These are phyloP conservation scores for Amanita molliuscula DNA, from an alignment of 768 basidiomycete genomes.

Conservation along the genomic window DNA sequence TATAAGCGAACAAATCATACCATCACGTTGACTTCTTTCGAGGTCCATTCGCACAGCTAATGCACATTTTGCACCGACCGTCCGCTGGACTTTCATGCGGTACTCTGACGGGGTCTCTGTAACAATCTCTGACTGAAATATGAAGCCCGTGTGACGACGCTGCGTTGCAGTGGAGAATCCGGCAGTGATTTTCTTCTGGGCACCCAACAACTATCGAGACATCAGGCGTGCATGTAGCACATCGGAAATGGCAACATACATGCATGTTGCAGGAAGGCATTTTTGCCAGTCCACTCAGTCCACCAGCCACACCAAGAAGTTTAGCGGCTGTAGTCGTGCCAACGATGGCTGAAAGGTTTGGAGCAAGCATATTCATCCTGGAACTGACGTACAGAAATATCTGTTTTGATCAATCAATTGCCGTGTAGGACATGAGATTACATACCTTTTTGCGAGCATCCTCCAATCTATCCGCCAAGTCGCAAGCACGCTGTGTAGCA, in stretches of 20 bases:
- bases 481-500: conserved; percentile 77
- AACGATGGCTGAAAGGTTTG: conserved; percentile 96
- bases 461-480: conserved; percentile 81
- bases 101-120: conserved; percentile 82
- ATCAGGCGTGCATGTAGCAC: neutral
- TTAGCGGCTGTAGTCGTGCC: conserved; percentile 99
- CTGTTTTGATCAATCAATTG: conserved; percentile 24
- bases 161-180: conserved; percentile 87
- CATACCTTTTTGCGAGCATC: conserved; percentile 79
- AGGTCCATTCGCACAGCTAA: conserved; percentile 91
- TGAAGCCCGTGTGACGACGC: conserved; percentile 90
- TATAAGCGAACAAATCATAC: conserved; percentile 24
- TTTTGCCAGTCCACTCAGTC: conserved; percentile 80
- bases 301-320: conserved; percentile 93
- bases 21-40: conserved; percentile 74
- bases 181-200: conserved; percentile 84
- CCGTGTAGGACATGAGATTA: neutral
- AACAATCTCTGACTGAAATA: conserved; percentile 89
- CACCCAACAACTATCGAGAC: conserved; percentile 70
- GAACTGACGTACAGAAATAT: conserved; percentile 99
- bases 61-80: conserved; percentile 85
- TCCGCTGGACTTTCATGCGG: conserved; percentile 85
- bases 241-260: conserved; percentile 34
- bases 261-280: conserved; percentile 95
- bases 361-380: conserved; percentile 96